These are phyloP conservation scores for Penicillium lividum DNA, from an alignment of 495 filamentous ascomycete species.

Conservation along the genomic window DNA sequence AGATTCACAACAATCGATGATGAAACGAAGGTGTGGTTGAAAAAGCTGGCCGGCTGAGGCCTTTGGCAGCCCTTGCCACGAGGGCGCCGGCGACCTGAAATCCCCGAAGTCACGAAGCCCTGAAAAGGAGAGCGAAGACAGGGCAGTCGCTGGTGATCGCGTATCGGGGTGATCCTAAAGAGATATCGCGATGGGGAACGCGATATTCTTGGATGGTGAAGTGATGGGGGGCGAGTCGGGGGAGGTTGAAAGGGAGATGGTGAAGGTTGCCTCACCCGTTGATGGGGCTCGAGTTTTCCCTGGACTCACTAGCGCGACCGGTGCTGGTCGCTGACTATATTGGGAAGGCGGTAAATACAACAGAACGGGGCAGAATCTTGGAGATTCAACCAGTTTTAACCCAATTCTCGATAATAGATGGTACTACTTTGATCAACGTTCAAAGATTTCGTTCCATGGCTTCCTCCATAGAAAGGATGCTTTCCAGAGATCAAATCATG, in stretches of 20 bases:
- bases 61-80: conserved; percentile 57
- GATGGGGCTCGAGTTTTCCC: conserved; percentile 52
- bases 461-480: too few species aligned
- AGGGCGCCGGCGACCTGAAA: conserved; percentile 51
- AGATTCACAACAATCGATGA: conserved; percentile 30
- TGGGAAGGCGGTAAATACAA: neutral
- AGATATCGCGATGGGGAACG: conserved; percentile 47
- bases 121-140: conserved; percentile 33
- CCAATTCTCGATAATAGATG: neutral
- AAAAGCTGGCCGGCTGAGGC: conserved; percentile 50
- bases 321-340: conserved; percentile 4
- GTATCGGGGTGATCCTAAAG: conserved; percentile 26
- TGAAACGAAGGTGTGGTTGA: conserved; percentile 39
- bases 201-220: conserved; percentile 41
- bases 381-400: neutral
- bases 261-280: conserved; percentile 43
- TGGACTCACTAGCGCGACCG: conserved; percentile 28
- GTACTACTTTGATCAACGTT: too few species aligned
- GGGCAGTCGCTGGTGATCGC: conserved; percentile 26
- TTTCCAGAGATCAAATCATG: too few species aligned
- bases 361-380: conserved; percentile 1
- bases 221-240: conserved; percentile 38
- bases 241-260: conserved; percentile 46
- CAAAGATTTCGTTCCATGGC: too few species aligned
- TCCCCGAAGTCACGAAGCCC: conserved; percentile 45